These are phyloP conservation scores for Psilocybe azurescens DNA, from an alignment of 768 basidiomycete species.

Conservation along the genomic window DNA sequence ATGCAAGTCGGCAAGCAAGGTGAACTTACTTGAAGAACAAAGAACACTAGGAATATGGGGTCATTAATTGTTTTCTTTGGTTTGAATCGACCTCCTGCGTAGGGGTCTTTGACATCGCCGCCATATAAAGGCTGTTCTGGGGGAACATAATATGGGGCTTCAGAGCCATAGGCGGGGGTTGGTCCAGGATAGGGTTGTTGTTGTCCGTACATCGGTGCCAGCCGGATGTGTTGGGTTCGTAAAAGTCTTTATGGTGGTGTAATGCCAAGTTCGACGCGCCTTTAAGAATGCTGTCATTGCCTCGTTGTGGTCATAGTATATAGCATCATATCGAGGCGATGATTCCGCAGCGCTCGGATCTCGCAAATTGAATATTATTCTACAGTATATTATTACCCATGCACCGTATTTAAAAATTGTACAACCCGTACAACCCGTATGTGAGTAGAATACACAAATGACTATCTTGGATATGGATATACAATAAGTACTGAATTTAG, in stretches of 20 bases:
- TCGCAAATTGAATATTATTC: background rate
- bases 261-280: background rate
- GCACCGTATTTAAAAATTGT: background rate
- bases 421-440: too few species aligned
- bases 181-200: constrained; percentile 42
- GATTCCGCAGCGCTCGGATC: background rate
- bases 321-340: background rate
- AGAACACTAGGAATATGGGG: constrained; percentile 71
- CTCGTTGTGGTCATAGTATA: background rate
- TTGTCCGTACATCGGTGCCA: constrained; percentile 26
- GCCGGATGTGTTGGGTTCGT: constrained; percentile 10
- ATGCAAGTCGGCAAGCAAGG: background rate
- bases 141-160: constrained; percentile 34
- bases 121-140: constrained; percentile 24
- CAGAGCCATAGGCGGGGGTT: constrained; percentile 38
- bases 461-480: background rate
- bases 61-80: constrained; percentile 76
- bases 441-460: background rate
- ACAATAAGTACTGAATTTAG: background rate
- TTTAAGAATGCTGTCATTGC: background rate
- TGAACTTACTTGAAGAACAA: constrained; percentile 64
- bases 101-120: constrained; percentile 54
- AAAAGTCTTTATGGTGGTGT: background rate
- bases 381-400: background rate
- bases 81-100: constrained; percentile 66